These are phyloP conservation scores for Populus simonii DNA, from an alignment of 345 rosid genomes.

Conservation along the genomic window DNA sequence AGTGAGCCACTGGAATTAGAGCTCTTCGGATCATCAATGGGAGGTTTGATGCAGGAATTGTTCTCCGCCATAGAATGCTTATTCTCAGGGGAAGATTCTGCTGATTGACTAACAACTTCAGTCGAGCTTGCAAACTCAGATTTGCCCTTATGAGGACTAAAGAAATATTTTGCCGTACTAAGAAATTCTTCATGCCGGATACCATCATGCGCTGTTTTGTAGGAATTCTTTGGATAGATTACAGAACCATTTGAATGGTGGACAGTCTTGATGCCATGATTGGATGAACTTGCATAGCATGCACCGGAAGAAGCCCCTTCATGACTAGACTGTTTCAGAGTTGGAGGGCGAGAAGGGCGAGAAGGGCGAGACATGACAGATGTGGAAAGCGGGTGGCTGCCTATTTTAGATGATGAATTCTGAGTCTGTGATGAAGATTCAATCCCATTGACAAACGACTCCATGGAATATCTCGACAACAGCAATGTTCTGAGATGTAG, in stretches of 20 bases:
- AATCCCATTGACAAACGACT: constrained; percentile 43
- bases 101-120: constrained; percentile 20
- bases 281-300: constrained; percentile 7
- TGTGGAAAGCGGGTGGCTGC: constrained; percentile 25
- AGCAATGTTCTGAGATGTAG: constrained; percentile 1
- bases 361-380: constrained; percentile 27
- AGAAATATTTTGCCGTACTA: constrained; percentile 29
- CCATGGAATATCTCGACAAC: constrained; percentile 50
- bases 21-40: constrained; percentile 31
- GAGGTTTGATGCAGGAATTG: constrained; percentile 34
- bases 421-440: constrained; percentile 44
- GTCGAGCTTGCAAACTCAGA: constrained; percentile 7
- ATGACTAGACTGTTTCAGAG: constrained; percentile 39
- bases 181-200: constrained; percentile 30
- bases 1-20: constrained; percentile 36
- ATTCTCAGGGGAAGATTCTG: constrained; percentile 18
- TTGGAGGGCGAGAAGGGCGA: constrained; percentile 42
- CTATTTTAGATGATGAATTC: constrained; percentile 31
- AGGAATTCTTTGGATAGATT: constrained; percentile 29
- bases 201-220: constrained; percentile 12
- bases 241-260: constrained; percentile 27
- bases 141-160: constrained; percentile 22
- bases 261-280: constrained; percentile 19
- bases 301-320: constrained; percentile 28
- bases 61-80: constrained; percentile 13